A percentile compares a stretch with the other conserved stretches of the same genome.
These are phyloP conservation scores for Actinomortierella ambigua DNA, from an alignment of 371 early-diverging fungal species.

Conservation along the genomic window DNA sequence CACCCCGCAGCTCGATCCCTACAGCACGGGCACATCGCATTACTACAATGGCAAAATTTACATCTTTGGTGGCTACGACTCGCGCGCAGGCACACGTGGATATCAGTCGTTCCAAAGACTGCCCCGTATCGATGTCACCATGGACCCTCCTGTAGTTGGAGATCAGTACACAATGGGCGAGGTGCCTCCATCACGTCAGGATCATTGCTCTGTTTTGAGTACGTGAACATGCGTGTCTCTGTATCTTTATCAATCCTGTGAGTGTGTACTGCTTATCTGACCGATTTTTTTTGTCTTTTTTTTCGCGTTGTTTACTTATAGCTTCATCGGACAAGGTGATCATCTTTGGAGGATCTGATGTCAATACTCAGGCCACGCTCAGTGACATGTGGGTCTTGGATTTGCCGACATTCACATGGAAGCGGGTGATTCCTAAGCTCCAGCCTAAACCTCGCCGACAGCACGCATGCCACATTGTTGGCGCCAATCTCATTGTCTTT, in stretches of 20 bases:
- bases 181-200: conserved; percentile 24
- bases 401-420: conserved; percentile 34
- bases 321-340: conserved; percentile 28
- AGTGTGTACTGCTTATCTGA: neutral
- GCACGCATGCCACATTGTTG: conserved; percentile 26
- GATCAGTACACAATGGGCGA: conserved; percentile 23
- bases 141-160: conserved; percentile 8
- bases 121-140: conserved; percentile 18
- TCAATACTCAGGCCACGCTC: conserved; percentile 10
- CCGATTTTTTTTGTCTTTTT: neutral
- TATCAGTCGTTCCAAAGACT: conserved; percentile 30
- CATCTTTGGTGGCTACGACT: conserved; percentile 30
- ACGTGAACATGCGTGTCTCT: conserved; percentile 3
- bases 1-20: neutral
- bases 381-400: conserved; percentile 36
- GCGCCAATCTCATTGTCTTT: conserved; percentile 38
- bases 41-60: conserved; percentile 16
- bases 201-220: conserved; percentile 38
- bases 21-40: conserved; percentile 33
- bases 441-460: conserved; percentile 1
- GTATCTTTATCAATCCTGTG: neutral
- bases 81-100: neutral
- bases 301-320: neutral
- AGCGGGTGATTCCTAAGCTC: conserved; percentile 9
- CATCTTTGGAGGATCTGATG: conserved; percentile 33